These are phyloP conservation scores for Yamadazyma dendronema DNA, from an alignment of 1,139 yeast genomes.

Conservation along the genomic window DNA sequence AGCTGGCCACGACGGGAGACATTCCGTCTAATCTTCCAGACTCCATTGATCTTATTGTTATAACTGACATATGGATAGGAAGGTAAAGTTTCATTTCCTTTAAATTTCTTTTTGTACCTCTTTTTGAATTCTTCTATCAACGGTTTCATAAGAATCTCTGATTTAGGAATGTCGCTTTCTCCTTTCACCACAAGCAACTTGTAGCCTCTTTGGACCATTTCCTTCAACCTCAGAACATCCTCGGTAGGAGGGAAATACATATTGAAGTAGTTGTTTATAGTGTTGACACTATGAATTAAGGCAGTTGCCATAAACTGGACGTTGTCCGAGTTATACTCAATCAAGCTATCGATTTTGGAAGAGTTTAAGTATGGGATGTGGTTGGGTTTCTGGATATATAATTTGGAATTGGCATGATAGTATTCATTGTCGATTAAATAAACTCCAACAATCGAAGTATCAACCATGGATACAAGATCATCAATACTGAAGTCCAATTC, in stretches of 20 bases:
- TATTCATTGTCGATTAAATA: constrained; percentile 29
- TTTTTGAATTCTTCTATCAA: constrained; percentile 16
- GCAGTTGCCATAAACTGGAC: constrained; percentile 40
- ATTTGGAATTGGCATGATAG: constrained; percentile 9
- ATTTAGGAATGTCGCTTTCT: constrained; percentile 50
- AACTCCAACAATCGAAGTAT: constrained; percentile 54
- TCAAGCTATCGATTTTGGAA: constrained; percentile 15
- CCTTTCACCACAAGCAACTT: constrained; percentile 60
- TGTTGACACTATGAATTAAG: constrained; percentile 64
- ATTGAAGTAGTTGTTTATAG: constrained; percentile 38
- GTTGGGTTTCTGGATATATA: constrained; percentile 4
- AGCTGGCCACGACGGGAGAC: constrained; percentile 48
- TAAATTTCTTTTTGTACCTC: constrained; percentile 13
- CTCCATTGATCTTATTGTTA: constrained; percentile 53
- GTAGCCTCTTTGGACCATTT: constrained; percentile 20
- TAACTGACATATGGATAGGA: constrained; percentile 53
- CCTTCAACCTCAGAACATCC: constrained; percentile 12
- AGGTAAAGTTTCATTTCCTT: constrained; percentile 13
- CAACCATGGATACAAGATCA: constrained; percentile 47
- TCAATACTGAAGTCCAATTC: constrained; percentile 24
- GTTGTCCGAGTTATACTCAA: constrained; percentile 14
- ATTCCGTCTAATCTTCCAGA: constrained; percentile 63
- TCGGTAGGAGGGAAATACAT: constrained; percentile 51
- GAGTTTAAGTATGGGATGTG: constrained; percentile 21
- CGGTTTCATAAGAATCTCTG: constrained; percentile 31